Evolutionary conservation across 345 rosid genomes (phyloP).

Genomic region (Gossypium raimondii): DNA sequence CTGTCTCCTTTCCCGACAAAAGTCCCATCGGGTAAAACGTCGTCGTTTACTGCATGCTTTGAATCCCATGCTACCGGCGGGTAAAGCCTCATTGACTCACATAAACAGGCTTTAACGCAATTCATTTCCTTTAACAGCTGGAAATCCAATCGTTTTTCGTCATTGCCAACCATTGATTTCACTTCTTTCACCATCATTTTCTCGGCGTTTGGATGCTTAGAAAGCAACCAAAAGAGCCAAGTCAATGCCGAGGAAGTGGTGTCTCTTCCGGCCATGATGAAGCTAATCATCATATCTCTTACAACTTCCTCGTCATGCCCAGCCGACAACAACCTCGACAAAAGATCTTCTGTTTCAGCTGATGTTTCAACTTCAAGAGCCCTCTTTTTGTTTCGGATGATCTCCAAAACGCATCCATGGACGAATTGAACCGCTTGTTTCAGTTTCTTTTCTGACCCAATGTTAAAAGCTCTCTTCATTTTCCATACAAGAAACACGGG

Average conservation of each 20-base stretch:
- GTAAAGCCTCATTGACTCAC: conserved; percentile 70
- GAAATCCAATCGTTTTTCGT: conserved; percentile 22
- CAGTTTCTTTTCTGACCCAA: conserved; percentile 59
- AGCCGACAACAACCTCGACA: conserved; percentile 43
- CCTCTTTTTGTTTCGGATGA: conserved; percentile 36
- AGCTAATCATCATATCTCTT: conserved; percentile 58
- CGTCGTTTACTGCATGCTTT: conserved; percentile 47
- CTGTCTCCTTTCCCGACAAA: conserved; percentile 43
- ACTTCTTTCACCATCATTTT: conserved; percentile 33
- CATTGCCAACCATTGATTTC: conserved; percentile 8
- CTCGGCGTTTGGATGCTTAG: conserved; percentile 31
- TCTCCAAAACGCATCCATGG: conserved; percentile 32
- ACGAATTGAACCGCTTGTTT: conserved; percentile 38
- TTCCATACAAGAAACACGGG: conserved; percentile 59
- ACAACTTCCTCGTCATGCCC: conserved; percentile 47
- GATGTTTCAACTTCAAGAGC: conserved; percentile 16
- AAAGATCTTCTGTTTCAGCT: conserved; percentile 30
- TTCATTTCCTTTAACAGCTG: conserved; percentile 44
- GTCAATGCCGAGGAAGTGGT: conserved; percentile 66
- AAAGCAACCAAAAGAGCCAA: conserved; percentile 69
- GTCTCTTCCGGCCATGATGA: conserved; percentile 71
- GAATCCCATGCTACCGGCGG: conserved; percentile 79
- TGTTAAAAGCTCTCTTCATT: conserved; percentile 42
- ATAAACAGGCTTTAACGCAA: conserved; percentile 49
- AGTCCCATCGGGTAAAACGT: conserved; percentile 68